Base-by-base conservation (phyloP, 139 green algal species). In the Pycnococcus provasolii region DNA sequence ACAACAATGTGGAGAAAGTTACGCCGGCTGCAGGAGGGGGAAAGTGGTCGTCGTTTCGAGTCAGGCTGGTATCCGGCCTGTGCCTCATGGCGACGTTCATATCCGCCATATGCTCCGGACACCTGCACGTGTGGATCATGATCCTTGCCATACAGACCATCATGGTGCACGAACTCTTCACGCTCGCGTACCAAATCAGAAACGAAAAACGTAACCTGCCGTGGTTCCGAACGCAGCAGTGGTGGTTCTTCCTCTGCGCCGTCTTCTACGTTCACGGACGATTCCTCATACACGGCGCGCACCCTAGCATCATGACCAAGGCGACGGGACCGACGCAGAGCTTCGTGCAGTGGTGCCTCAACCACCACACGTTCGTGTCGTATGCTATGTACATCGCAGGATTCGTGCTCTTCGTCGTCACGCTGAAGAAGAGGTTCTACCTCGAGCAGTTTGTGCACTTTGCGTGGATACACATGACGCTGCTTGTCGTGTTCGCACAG, bases 391-490 rank as follows among this genome's bases (percentile, higher is more conserved):
- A 67, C 9, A 58, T 41, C 40, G 57, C 82, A 85, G 88, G 89
- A 42, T 87, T 94, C 53, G 80, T 96, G 8, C 73, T 76, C 37
- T 98, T 97, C 80, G 94, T 97, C 45, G 76, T 98, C 68, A 87
- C 76, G 53, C 78, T 98, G 63, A 79, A 91, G 74, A 89, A 88
- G 71, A 80, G 87, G 43, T 77, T 54, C 2, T 96, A 95, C 80
- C 67, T 87, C 59, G 91, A 95, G 77, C 93, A 97, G 75, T 99
- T 99, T 82, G 80, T 81, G 58, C 90, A 98, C 79, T 97, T 90
- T 68, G 92, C 91, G 3, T 98, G 92, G 92, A 96, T 89, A 51
- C 92, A 98, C 83, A 96, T 96, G 84, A 98, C 96, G 71, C 82
- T 97, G 46, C 73, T 96, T 68, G 80, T 90, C 7, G 81, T 95